Evolutionary conservation across 2,329 filamentous ascomycete genomes (phyloP), one percentile per base, ranked within the genome.

Genomic region (Stemphylium lycopersici): DNA sequence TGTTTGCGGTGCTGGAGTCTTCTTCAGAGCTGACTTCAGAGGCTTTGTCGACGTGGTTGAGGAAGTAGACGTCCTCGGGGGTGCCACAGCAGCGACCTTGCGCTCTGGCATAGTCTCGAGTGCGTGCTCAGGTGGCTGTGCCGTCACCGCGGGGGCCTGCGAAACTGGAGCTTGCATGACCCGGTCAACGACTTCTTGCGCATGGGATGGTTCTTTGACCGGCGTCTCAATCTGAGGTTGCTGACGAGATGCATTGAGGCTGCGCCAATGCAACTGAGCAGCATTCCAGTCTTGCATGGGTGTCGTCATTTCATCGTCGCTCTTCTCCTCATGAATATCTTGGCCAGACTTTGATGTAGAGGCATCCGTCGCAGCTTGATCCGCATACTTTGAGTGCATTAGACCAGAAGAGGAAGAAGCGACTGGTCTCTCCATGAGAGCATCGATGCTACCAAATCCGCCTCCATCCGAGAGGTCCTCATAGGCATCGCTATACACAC

Each of bases 401-500:
- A 71, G 37, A 33, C 68, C 44, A 40, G 64, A 38, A 40, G 63
- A 39, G 40, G 67, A 62, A 31, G 70, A 59, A 46, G 68, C 58
- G 1, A 79, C 64, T 3, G 88, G 85, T 41, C 81, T 85, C 16
- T 87, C 83, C 1, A 91, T 81, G 7, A 92, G 84, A 10, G 90
- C 90, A 71, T 92, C 83, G 6, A 93, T 79, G 4, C 89, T 92
- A 66, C 86, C 80, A 65, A 91, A 93, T 0, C 87, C 89, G 41
- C 84, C 83, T 34, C 81, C 67, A 12, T 90, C 87, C 0, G 84
- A 84, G 0, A 89, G 77, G 56, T 91, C 88, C 73, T 93, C 90
- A 48, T 88, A 88, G 1, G 90, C 90, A 73, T 93, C 90, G 60
- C 87, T 91, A 69, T 90, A 93, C 20, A 90, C 81, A 56, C 83